phyloP scores from a whole-genome alignment of 768 basidiomycete species.

The Mycena indigotica region DNA sequence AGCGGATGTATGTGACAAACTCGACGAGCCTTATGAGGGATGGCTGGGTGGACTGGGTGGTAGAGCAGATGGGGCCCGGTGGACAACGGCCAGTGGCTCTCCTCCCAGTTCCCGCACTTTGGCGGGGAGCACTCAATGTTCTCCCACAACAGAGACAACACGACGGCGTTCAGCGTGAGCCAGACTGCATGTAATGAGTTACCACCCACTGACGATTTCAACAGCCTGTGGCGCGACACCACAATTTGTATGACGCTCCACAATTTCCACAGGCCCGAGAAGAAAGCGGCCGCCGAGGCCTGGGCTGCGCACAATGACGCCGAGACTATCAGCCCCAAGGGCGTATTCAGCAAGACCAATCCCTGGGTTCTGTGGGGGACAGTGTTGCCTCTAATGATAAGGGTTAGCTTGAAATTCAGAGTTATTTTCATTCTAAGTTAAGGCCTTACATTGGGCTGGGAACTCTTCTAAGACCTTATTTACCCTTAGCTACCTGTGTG shows the following conservation, averaged over 20 bases:
- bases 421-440: too few species aligned
- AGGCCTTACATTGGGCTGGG: too few species aligned
- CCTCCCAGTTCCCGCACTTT: constrained; percentile 16
- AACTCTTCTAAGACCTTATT: too few species aligned
- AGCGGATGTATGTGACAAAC: constrained; percentile 18
- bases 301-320: constrained; percentile 14
- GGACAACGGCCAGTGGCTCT: constrained; percentile 15
- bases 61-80: constrained; percentile 11
- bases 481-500: too few species aligned
- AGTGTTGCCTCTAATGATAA: too few species aligned
- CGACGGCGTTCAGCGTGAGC: constrained; percentile 15
- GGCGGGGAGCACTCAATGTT: constrained; percentile 19
- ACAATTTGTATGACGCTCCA: constrained; percentile 17
- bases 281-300: constrained; percentile 16
- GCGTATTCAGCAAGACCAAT: constrained; percentile 17
- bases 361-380: constrained; percentile 15
- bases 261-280: constrained; percentile 20
- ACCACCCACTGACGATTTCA: neutral
- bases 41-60: constrained; percentile 18
- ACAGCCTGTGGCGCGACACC: constrained; percentile 14
- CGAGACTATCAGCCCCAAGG: constrained; percentile 8
- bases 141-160: constrained; percentile 9
- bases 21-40: constrained; percentile 15
- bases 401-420: too few species aligned
- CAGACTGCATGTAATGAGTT: neutral